Base-by-base conservation (phyloP, 345 rosid genomes). In the Populus nigra region DNA sequence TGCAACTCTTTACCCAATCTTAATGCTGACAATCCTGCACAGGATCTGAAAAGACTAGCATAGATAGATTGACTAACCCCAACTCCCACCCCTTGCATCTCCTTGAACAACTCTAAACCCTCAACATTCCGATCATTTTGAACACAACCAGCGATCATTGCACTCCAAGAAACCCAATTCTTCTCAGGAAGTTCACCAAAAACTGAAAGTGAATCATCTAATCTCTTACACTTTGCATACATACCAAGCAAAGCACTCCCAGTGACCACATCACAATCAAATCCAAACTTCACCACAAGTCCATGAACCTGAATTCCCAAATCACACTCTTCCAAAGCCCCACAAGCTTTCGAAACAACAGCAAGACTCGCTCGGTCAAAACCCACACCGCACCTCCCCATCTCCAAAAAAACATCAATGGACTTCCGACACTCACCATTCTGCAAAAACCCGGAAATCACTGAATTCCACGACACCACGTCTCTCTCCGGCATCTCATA, bases 121-220 rank as follows among this genome's bases (percentile, higher is more conserved):
- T 80, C 74, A 72, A 78, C 22, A 73, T 85, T 50, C 72, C 82
- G 71, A 77, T 83, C 79, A 81, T 91, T 95, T 80, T 91, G 97
- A 85, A 88, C 89, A 73, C 91, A 92, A 61, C 93, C 93, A 0
- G 99, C 96, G 25, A 95, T 93, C 33, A 88, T 76, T 65, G 98
- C 93, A 73, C 97, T 91, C 99, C 99, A 95, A 5, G 91, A 88
- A 77, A 95, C 90, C 82, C 88, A 83, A 55, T 95, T 95, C 84
- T 85, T 90, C 75, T 82, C 90, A 3, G 94, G 86, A 77, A 95
- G 88, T 79, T 81, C 85, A 13, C 55, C 27, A 80, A 95, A 95
- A 39, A 92, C 84, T 72, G 71, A 77, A 73, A 93, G 74, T 0
- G 99, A 90, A 68, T 80, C 84, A 62, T 86, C 83, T 72, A 92